Base-by-base conservation (phyloP, 441 rosid genomes). In the Adansonia madagascariensis region DNA sequence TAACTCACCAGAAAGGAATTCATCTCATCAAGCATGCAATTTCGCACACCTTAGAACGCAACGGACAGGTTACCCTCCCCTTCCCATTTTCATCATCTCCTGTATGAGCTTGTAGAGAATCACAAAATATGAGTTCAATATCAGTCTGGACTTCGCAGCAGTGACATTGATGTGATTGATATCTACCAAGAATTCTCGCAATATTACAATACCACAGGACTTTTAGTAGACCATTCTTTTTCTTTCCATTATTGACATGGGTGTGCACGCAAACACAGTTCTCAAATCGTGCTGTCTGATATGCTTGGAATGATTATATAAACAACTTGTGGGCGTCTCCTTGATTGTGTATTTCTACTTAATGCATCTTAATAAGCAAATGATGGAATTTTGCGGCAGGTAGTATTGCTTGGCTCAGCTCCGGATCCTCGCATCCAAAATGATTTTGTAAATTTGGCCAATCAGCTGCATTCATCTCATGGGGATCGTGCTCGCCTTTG, bases 1-100 rank as follows among this genome's bases (percentile, higher is more conserved):
- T 96, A 78, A 96, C 99, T 47, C 98, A 91, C 81, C 99, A 96
- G 83, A 96, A 96, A 86, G 99, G 99, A 80, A 94, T 94, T 78
- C 96, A 91, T 85, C 90, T 94, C 74, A 96, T 96, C 86, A 91
- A 94, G 84, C 97, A 96, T 75, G 98, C 99, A n/a, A 91, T 96
- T 43, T 73, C 85, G 89, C 97, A 82, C 77, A 83, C 96, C 52
- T 86, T 96, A 83, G 98, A 94, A 53, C 93, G 94, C 7, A 80
- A 81, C 73, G 99, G 99, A 83, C 99, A 94, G 94, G 99, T 95
- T 53, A 56, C 47, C 31, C 20, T 27, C 64, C 46, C 49, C 24
- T 11, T 15, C 24, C 20, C 59, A 64, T 64, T 57, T 53, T 71
- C 24, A 8, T 20, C 59, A 24, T 22, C 43, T 1, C 8, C 22